Base-by-base conservation (phyloP, 2,329 filamentous ascomycete genomes). In the Botrytis byssoidea region DNA sequence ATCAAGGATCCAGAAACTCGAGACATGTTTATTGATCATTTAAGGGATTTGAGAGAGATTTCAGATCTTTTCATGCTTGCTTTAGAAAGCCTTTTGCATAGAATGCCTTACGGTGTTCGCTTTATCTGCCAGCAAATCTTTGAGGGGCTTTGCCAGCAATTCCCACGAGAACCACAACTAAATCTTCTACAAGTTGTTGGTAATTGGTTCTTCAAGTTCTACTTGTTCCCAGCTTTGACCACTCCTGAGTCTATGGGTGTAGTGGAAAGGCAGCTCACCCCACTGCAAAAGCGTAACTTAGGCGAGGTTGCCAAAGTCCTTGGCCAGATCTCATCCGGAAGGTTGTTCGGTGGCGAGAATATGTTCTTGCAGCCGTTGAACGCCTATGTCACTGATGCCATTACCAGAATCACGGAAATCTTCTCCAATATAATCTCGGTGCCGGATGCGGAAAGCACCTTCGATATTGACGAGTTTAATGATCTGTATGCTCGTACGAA, bases 401-500 rank as follows among this genome's bases (percentile, higher is more conserved):
- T 97, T 67, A 91, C 94, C 78, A 88, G 95, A 37, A 86, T 98
- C 74, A 88, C 89, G 46, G 88, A 92, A 20, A 93, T 96, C 63
- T 93, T 93, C 83, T 88, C 87, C 64, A 89, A 92, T 48, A 83
- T 98, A 75, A 93, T 99, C 77, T 89, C 92, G 20, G 93, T 98
- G 20, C 90, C 92, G 22, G 92, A 96, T 79, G 93, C 94, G 0
- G 96, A 99, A 83, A 88, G 90, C 70, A 96, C 96, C 37, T 99
- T 98, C 81, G 95, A 98, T 82, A 98, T 99, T 81, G 96, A 99
- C 81, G 96, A 98, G 82, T 99, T 96, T 88, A 98, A 98, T 81
- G 96, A 99, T 80, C 88, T 99, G 10, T 98, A 98, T 81, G 93
- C 95, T 73, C 95, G 97, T 82, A 96, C 94, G 76, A 97, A 97